phyloP scores from a whole-genome alignment of 805 yeast genomes.

The Nakazawaea sp. region DNA sequence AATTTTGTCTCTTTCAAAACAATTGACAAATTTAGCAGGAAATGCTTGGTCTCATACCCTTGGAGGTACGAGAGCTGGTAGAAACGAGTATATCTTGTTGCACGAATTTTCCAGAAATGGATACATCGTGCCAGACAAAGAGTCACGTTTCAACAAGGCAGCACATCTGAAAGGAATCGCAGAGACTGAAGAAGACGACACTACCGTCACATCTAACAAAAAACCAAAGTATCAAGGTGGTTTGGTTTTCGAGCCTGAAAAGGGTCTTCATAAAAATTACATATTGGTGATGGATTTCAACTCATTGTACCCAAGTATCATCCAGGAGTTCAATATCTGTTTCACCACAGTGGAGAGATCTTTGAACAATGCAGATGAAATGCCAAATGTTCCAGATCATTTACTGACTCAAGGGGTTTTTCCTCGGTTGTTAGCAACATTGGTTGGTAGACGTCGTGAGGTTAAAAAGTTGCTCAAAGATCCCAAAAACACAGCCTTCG shows the following conservation, averaged over 20 bases:
- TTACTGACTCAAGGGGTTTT: slow-evolving; percentile 69
- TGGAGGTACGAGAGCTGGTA: slow-evolving; percentile 91
- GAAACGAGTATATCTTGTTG: slow-evolving; percentile 86
- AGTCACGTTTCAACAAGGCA: slow-evolving; percentile 16
- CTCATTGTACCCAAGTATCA: slow-evolving; percentile 92
- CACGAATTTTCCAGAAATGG: slow-evolving; percentile 84
- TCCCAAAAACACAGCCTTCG: slow-evolving; percentile 54
- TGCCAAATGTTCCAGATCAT: slow-evolving; percentile 63
- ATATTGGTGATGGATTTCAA: slow-evolving; percentile 97
- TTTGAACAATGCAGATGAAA: slow-evolving; percentile 42
- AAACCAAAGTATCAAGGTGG: slow-evolving; percentile 88
- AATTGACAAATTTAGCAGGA: slow-evolving; percentile 89
- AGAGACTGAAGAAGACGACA: slow-evolving; percentile 33
- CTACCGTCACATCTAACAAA: slow-evolving; percentile 44
- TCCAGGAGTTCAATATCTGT: slow-evolving; percentile 95
- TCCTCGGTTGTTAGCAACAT: slow-evolving; percentile 73
- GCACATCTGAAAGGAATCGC: slow-evolving; percentile 19
- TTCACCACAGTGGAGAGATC: slow-evolving; percentile 88
- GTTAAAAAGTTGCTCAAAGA: slow-evolving; percentile 82
- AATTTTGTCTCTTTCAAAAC: slow-evolving; percentile 82
- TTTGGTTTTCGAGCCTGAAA: slow-evolving; percentile 92
- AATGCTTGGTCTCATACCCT: slow-evolving; percentile 95
- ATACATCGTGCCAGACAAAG: slow-evolving; percentile 85
- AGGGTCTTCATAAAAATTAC: slow-evolving; percentile 85
- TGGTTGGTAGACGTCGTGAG: slow-evolving; percentile 88